Percentiles rank a stretch among this genome's conserved stretches.
phyloP scores from a whole-genome alignment of 2,329 filamentous ascomycete species.

The Neofusicoccum cordaticola region DNA sequence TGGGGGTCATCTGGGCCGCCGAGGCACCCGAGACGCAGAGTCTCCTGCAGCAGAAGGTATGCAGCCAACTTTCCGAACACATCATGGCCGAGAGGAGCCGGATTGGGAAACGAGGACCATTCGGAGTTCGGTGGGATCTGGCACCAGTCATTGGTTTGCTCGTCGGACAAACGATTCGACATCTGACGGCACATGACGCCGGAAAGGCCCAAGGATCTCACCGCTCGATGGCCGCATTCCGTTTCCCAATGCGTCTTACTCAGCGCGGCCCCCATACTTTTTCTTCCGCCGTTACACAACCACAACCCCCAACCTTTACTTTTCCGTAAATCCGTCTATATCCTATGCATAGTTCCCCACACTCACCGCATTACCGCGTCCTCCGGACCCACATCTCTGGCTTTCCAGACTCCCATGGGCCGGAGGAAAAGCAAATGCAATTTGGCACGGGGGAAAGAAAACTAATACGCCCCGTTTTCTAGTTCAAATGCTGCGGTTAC shows the following conservation, averaged over 20 bases:
- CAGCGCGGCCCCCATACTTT: background rate
- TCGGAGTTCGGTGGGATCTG: background rate
- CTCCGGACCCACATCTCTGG: background rate
- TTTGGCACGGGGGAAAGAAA: background rate
- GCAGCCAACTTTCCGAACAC: conserved; percentile 22
- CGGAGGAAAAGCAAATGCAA: background rate
- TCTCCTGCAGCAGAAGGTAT: conserved; percentile 67
- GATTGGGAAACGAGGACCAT: background rate
- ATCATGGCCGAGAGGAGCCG: background rate
- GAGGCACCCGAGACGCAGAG: conserved; percentile 60
- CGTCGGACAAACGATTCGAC: conserved; percentile 1
- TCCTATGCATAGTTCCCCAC: conserved; percentile 8
- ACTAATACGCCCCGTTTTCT: conserved; percentile 19
- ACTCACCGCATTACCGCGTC: background rate
- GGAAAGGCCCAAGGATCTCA: background rate
- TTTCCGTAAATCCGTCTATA: conserved; percentile 12
- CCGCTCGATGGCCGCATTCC: background rate
- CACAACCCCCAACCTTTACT: background rate
- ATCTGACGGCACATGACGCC: conserved; percentile 1
- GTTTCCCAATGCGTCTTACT: conserved; percentile 9
- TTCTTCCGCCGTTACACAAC: conserved; percentile 15
- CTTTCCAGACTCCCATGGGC: conserved; percentile 1
- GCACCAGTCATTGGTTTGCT: background rate
- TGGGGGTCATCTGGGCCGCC: conserved; percentile 59
- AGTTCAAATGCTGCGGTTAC: conserved; percentile 83